Conservation (phyloP, 1,284 basidiomycete genomes). For the Tilletia indica region DNA sequence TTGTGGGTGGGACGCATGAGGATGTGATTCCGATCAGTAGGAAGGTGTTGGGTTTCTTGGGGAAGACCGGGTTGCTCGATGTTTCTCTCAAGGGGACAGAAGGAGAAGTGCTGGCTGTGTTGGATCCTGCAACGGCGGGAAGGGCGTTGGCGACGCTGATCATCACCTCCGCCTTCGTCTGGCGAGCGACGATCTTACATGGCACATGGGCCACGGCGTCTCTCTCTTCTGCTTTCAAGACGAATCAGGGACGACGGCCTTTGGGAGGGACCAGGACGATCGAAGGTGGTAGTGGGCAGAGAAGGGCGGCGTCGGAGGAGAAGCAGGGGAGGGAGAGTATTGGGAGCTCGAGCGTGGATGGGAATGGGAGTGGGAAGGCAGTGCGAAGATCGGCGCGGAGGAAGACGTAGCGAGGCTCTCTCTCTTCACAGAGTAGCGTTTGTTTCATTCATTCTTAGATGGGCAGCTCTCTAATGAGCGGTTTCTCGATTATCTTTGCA, state of each 20-base stretch:
- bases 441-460: not conserved
- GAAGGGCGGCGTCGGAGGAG: no score
- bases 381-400: slow-evolving; percentile 19
- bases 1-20: slow-evolving; percentile 32
- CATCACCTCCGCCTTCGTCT: slow-evolving; percentile 37
- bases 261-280: no score
- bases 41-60: not conserved
- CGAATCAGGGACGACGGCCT: no score
- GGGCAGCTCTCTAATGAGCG: not conserved
- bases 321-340: no score
- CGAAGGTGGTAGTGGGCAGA: no score
- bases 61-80: slow-evolving; percentile 22
- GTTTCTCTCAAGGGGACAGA: slow-evolving; percentile 14
- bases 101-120: not conserved
- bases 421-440: not conserved
- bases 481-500: not conserved
- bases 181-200: slow-evolving; percentile 35
- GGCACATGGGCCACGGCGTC: slow-evolving; percentile 65
- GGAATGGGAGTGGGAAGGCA: slow-evolving; percentile 48
- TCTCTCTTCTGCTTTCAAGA: slow-evolving; percentile 64
- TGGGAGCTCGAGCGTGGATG: no score
- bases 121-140: slow-evolving; percentile 23
- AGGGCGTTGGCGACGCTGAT: slow-evolving; percentile 39
- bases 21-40: not conserved
- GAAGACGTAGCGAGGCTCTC: not conserved